These are phyloP conservation scores for Podospora comata DNA, from an alignment of 495 filamentous ascomycete species.

Conservation along the genomic window DNA sequence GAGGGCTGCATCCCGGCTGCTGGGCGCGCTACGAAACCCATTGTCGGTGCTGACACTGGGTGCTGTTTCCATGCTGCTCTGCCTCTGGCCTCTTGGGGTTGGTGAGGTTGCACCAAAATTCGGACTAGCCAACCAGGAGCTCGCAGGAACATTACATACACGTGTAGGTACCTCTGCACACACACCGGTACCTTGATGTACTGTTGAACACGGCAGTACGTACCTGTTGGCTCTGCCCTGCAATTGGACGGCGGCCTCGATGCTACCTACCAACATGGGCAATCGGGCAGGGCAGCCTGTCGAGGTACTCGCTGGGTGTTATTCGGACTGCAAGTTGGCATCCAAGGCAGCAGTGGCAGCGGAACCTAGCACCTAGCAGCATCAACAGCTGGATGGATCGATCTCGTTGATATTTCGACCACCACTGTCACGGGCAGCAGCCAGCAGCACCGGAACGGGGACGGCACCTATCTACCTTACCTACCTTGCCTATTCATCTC, in stretches of 20 bases:
- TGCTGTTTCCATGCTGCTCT: neutral
- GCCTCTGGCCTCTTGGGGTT: conserved; percentile 10
- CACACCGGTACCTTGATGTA: conserved; percentile 33
- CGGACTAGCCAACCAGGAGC: conserved; percentile 8
- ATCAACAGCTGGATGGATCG: neutral
- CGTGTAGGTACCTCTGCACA: conserved; percentile 31
- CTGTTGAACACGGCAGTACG: conserved; percentile 13
- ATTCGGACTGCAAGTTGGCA: neutral
- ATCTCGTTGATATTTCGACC: conserved; percentile 8
- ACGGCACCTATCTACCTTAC: conserved; percentile 2
- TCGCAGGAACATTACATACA: neutral
- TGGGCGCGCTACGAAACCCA: conserved; percentile 22
- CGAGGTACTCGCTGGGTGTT: conserved; percentile 14
- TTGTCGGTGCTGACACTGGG: conserved; percentile 14
- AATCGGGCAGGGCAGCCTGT: conserved; percentile 5
- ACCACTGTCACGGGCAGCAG: conserved; percentile 4
- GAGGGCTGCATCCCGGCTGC: conserved; percentile 20
- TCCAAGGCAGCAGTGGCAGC: neutral
- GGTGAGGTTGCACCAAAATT: conserved; percentile 14
- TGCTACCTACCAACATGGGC: conserved; percentile 7
- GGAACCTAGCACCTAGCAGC: neutral
- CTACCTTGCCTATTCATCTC: neutral
- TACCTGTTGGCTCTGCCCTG: neutral
- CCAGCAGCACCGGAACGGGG: conserved; percentile 10
- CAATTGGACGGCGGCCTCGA: conserved; percentile 11